Base-by-base conservation (phyloP, 495 filamentous ascomycete species). In the Penicillium pancosmium region DNA sequence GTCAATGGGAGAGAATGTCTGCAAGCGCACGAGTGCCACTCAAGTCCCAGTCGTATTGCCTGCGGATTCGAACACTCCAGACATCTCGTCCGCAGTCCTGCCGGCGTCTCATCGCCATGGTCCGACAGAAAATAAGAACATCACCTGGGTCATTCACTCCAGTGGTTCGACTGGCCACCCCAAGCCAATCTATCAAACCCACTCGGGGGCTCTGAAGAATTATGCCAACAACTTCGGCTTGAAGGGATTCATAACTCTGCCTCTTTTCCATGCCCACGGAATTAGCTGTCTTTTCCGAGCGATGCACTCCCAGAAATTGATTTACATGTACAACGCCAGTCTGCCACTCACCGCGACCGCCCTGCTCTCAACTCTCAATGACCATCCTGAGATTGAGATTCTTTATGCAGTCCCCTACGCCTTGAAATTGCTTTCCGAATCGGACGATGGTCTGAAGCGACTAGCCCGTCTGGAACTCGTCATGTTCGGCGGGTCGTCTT, bases 261-360 rank as follows among this genome's bases (percentile, higher is more conserved):
- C 82, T 5, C 71, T 83, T 33, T 85, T 77, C 43, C 82, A 85
- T 34, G 75, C 72, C 13, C 77, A 82, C 65, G 80, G 78, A 2
- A 67, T 85, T 49, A 78, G 72, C 36, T 76, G 73, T 57, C 61
- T 82, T 11, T 81, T 82, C 55, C 71, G 80, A 4, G 75, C 80
- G 12, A 61, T 83, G 33, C 67, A 76, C 52, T 63, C 73, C 1
- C 44, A 69, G 23, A 73, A 78, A 38, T 23, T 69, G 23, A 77
- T 80, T 41, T 74, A 78, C 50, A 65, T 80, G 64, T 79, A 75
- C 56, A 80, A 80, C 50, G 70, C 75, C 3, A 64, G 66, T 5
- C 60, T 82, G 3, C 81, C 80, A 5, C 56, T 80, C 40, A 79
- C 80, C 0, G 66, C 65, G 5, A 58, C 72, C 4, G 65, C 75